Conservation (phyloP, 2,329 filamentous ascomycete species). For the Sclerotinia minor region DNA sequence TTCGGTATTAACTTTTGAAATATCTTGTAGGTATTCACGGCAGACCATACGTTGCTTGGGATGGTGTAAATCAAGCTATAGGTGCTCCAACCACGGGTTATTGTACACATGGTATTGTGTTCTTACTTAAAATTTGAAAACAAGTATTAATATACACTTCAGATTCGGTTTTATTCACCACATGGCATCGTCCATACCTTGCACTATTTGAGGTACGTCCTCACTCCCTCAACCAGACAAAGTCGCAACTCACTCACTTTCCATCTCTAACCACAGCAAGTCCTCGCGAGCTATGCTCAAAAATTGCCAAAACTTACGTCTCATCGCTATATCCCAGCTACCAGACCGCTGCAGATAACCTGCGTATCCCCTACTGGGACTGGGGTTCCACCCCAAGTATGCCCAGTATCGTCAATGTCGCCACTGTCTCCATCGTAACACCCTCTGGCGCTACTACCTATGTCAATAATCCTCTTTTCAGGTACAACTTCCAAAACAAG, state of each 20-base stretch:
- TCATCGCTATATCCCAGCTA: constrained; percentile 48
- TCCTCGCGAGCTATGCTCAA: constrained; percentile 50
- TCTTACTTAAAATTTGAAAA: background rate
- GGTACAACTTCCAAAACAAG: constrained; percentile 50
- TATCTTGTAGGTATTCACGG: constrained; percentile 31
- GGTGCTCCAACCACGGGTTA: constrained; percentile 34
- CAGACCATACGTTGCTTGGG: constrained; percentile 37
- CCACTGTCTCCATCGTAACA: constrained; percentile 40
- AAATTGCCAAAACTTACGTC: constrained; percentile 45
- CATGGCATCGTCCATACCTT: constrained; percentile 58
- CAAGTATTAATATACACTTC: background rate
- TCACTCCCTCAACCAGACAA: too few species aligned
- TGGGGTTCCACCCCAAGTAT: constrained; percentile 49
- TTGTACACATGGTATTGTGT: constrained; percentile 36
- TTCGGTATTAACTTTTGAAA: background rate
- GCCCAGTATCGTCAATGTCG: constrained; percentile 42
- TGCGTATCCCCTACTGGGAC: constrained; percentile 53
- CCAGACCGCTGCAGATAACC: constrained; percentile 43
- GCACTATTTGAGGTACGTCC: constrained; percentile 54
- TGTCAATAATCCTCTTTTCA: constrained; percentile 54
- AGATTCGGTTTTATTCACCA: constrained; percentile 37
- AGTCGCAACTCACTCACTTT: constrained; percentile 10
- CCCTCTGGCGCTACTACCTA: constrained; percentile 27
- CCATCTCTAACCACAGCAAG: constrained; percentile 48
- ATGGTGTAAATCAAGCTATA: constrained; percentile 28